Conservation (phyloP, 2,329 filamentous ascomycete species). For the Xylariaceae sp. region DNA sequence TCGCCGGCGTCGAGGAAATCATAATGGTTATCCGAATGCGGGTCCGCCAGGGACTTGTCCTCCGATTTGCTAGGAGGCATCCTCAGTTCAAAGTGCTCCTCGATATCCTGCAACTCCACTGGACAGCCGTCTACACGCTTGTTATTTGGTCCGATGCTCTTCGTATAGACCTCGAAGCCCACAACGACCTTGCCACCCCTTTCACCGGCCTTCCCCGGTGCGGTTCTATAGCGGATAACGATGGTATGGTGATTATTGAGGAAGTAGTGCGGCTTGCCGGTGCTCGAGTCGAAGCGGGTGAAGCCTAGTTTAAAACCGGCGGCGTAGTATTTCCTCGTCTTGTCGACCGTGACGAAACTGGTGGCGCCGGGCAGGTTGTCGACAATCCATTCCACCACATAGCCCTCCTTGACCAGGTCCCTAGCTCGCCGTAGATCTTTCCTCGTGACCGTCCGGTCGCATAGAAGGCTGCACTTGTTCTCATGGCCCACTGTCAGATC, state of each 20-base stretch:
- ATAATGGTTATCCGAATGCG: slow-evolving; percentile 54
- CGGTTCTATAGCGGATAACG: slow-evolving; percentile 70
- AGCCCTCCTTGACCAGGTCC: slow-evolving; percentile 70
- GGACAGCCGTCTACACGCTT: slow-evolving; percentile 65
- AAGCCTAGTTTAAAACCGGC: slow-evolving; percentile 86
- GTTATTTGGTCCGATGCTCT: slow-evolving; percentile 62
- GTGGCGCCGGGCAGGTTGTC: slow-evolving; percentile 87
- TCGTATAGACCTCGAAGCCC: slow-evolving; percentile 85
- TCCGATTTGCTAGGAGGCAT: slow-evolving; percentile 59
- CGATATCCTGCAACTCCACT: slow-evolving; percentile 55
- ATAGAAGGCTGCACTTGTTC: slow-evolving; percentile 66
- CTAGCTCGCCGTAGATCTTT: slow-evolving; percentile 61
- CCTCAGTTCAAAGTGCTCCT: slow-evolving; percentile 62
- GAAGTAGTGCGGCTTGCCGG: slow-evolving; percentile 60
- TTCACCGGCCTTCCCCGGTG: slow-evolving; percentile 62
- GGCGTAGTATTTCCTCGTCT: slow-evolving; percentile 80
- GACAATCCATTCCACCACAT: slow-evolving; percentile 89
- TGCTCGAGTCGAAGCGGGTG: slow-evolving; percentile 56
- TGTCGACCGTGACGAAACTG: slow-evolving; percentile 81
- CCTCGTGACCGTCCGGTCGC: slow-evolving; percentile 60
- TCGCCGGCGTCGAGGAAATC: slow-evolving; percentile 50
- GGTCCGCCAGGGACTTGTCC: slow-evolving; percentile 41
- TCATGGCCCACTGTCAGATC: slow-evolving; percentile 74
- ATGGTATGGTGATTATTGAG: slow-evolving; percentile 87
- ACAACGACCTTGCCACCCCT: slow-evolving; percentile 74